A percentile compares a stretch with the other conserved stretches of the same genome.
Evolutionary conservation across 1,139 yeast species (phyloP).

Genomic region (Blastobotrys elegans): DNA sequence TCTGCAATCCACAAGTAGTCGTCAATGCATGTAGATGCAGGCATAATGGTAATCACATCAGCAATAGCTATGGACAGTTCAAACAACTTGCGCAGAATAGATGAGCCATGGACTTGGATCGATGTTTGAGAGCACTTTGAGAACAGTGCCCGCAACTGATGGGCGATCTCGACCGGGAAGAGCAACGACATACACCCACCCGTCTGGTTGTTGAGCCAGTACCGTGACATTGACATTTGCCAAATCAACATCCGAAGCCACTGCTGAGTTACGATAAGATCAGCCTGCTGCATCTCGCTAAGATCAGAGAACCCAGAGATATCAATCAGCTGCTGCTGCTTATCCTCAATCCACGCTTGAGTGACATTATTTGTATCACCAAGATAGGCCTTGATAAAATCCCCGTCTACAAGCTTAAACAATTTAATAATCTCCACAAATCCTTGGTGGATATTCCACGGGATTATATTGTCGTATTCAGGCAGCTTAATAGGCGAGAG

Average conservation of each 20-base stretch:
- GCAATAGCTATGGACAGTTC: slow-evolving; percentile 20
- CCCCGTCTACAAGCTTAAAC: slow-evolving; percentile 20
- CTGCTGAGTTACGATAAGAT: slow-evolving; percentile 21
- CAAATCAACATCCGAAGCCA: slow-evolving; percentile 24
- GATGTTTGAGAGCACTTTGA: slow-evolving; percentile 14
- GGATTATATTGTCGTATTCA: slow-evolving; percentile 14
- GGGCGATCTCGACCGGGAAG: slow-evolving; percentile 21
- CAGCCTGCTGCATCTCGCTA: slow-evolving; percentile 22
- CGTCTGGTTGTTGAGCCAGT: slow-evolving; percentile 10
- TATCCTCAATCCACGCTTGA: slow-evolving; percentile 20
- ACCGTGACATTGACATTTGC: slow-evolving; percentile 24
- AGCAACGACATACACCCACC: slow-evolving; percentile 19
- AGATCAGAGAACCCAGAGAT: slow-evolving; percentile 14
- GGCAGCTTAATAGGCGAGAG: slow-evolving; percentile 17
- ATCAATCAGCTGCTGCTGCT: slow-evolving; percentile 15
- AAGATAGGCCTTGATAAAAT: slow-evolving; percentile 20
- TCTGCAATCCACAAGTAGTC: slow-evolving; percentile 21
- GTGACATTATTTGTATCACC: slow-evolving; percentile 9
- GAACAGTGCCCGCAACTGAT: slow-evolving; percentile 15
- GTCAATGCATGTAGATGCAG: slow-evolving; percentile 17
- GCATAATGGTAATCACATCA: slow-evolving; percentile 19
- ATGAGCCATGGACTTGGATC: slow-evolving; percentile 20
- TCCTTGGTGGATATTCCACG: slow-evolving; percentile 17
- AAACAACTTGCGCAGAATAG: slow-evolving; percentile 19
- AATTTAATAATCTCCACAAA: slow-evolving; percentile 20